These are phyloP conservation scores for Lentinula sp. DNA, from an alignment of 768 basidiomycete genomes.

Conservation along the genomic window DNA sequence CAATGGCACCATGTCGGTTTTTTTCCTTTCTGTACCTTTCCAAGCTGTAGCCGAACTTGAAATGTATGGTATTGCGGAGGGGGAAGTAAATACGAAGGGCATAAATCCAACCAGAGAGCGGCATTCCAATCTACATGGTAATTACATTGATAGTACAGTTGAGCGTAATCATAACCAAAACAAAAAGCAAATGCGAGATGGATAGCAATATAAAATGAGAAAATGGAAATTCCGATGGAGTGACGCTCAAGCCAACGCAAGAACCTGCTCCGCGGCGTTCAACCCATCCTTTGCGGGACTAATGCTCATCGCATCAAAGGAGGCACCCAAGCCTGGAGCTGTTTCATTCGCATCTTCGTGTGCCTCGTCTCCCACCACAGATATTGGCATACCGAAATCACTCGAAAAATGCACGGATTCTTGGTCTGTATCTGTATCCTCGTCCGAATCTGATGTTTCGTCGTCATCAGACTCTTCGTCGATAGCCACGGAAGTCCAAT, in stretches of 20 bases:
- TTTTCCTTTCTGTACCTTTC: too few relatives aligned
- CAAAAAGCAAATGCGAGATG: neutral
- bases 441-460: conserved; percentile 49
- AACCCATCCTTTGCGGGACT: conserved; percentile 40
- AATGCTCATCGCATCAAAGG: conserved; percentile 80
- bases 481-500: conserved; percentile 82
- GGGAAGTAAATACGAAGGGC: too few relatives aligned
- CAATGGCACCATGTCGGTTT: too few relatives aligned
- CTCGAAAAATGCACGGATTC: conserved; percentile 7
- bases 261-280: neutral
- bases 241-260: neutral
- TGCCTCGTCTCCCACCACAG: conserved; percentile 12
- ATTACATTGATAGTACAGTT: neutral
- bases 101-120: neutral
- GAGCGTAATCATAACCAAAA: neutral
- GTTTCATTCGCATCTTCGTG: conserved; percentile 33
- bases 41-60: neutral
- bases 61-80: too few relatives aligned
- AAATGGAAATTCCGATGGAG: neutral
- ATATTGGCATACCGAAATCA: conserved; percentile 9
- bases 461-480: conserved; percentile 71
- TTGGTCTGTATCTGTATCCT: conserved; percentile 25
- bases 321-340: conserved; percentile 41
- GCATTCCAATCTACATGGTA: neutral
- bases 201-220: neutral